Conservation (phyloP, 352 stramenopile species). For the Globisporangium solare region DNA sequence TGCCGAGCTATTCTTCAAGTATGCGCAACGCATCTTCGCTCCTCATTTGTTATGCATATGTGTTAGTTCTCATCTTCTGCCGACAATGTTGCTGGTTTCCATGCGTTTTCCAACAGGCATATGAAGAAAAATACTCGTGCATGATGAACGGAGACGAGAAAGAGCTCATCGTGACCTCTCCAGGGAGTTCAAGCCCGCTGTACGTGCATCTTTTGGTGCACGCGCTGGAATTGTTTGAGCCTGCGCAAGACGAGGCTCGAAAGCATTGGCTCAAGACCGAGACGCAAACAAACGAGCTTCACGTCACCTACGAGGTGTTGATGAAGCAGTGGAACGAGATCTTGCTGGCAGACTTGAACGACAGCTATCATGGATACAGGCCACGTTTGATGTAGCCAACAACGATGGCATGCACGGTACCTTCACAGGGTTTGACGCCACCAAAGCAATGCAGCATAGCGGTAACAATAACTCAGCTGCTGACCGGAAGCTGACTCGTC, state of each 20-base stretch:
- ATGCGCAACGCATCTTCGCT: neutral
- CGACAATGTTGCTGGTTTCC: neutral
- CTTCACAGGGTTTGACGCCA: neutral
- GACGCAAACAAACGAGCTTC: constrained; percentile 34
- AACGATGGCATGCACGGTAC: neutral
- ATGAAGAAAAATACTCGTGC: constrained; percentile 23
- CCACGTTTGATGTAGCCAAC: constrained; percentile 1
- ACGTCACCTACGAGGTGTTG: constrained; percentile 53
- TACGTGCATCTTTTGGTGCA: constrained; percentile 63
- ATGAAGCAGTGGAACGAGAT: constrained; percentile 78
- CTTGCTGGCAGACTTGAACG: constrained; percentile 49
- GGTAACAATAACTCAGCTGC: neutral
- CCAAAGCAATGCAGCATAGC: neutral
- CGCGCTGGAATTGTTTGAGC: constrained; percentile 47
- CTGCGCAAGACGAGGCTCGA: constrained; percentile 19
- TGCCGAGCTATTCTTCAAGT: constrained; percentile 63
- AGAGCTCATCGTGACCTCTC: constrained; percentile 33
- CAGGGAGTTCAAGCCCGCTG: constrained; percentile 64
- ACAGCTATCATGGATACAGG: constrained; percentile 28
- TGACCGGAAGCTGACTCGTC: constrained; percentile 10
- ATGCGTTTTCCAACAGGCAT: constrained; percentile 20
- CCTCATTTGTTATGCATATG: no score
- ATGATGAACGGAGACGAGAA: constrained; percentile 34
- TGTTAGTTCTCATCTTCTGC: no score
- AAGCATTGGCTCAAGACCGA: constrained; percentile 43